A percentile compares a stretch with the other conserved stretches of the same genome.
Evolutionary conservation across 305 asterid genomes (phyloP).

Genomic region (Rubia tinctorum): DNA sequence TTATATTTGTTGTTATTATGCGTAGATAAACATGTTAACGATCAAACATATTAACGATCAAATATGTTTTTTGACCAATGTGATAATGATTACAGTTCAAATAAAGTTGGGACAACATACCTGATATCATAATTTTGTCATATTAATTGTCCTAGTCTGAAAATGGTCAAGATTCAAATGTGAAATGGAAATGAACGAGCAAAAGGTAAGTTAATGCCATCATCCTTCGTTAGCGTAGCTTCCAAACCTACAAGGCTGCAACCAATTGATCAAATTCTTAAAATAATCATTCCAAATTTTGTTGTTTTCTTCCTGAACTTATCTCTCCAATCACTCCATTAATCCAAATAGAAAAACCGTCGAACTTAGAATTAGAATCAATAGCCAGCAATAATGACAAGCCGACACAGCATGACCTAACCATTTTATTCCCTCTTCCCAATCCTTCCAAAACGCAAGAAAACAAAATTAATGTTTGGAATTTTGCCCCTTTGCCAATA

Average conservation of each 20-base stretch:
- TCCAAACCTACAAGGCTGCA: not conserved
- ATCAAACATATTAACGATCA: too few species aligned
- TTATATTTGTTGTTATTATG: too few species aligned
- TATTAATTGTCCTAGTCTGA: not conserved
- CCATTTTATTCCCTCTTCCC: constrained; percentile 15
- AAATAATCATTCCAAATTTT: constrained; percentile 14
- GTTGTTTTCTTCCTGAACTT: constrained; percentile 2
- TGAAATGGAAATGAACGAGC: not conserved
- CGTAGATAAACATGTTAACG: too few species aligned
- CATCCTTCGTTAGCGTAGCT: not conserved
- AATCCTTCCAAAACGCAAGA: constrained; percentile 15
- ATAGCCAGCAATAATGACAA: constrained; percentile 3
- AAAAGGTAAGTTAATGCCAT: not conserved
- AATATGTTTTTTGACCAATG: too few species aligned
- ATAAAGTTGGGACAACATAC: too few species aligned
- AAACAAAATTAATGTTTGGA: not conserved
- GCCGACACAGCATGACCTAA: constrained; percentile 11
- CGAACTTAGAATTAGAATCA: constrained; percentile 4
- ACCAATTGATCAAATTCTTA: not conserved
- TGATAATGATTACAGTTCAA: too few species aligned
- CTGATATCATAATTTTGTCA: not conserved
- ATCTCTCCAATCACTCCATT: constrained; percentile 15
- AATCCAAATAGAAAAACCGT: not conserved
- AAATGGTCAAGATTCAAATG: not conserved
- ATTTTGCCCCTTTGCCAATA: not conserved